Evolutionary conservation across 768 basidiomycete species (phyloP).

Genomic region (Rhodotorula toruloides): DNA sequence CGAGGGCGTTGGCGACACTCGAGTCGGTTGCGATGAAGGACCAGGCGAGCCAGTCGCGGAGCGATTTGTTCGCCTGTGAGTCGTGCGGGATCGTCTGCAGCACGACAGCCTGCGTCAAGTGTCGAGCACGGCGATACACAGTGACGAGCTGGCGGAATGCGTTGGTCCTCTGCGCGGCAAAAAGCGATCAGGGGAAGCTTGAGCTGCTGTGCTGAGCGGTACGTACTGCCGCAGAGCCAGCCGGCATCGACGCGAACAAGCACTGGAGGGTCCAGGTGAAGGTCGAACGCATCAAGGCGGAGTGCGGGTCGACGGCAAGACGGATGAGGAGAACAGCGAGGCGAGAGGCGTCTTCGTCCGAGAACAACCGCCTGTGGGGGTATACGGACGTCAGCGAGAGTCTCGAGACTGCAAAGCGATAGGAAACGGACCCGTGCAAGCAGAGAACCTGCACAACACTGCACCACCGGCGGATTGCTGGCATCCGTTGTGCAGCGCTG

Average conservation of each 20-base stretch:
- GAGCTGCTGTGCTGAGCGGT: not conserved
- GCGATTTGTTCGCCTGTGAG: not conserved
- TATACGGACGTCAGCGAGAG: not conserved
- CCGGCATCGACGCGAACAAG: not conserved
- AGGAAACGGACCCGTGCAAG: not conserved
- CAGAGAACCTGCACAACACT: not conserved
- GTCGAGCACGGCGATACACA: not conserved
- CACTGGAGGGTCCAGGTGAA: not conserved
- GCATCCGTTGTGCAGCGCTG: not conserved
- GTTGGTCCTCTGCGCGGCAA: not conserved
- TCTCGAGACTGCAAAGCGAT: not conserved
- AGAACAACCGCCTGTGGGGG: not conserved
- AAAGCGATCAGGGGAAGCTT: not conserved
- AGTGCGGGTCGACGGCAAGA: conserved; percentile 16
- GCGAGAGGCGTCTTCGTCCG: not conserved
- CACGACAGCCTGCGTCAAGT: conserved; percentile 6
- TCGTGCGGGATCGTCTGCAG: conserved; percentile 8
- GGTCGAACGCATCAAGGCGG: not conserved
- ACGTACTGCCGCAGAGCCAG: not conserved
- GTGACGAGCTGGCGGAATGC: conserved; percentile 7
- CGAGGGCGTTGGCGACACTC: not conserved
- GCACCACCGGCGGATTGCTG: conserved; percentile 8
- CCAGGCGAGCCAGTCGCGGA: conserved; percentile 24
- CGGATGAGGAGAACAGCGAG: not conserved
- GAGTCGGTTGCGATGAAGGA: conserved; percentile 3